Evolutionary conservation across 1,284 basidiomycete species (phyloP).

Genomic region (Malassezia japonica): DNA sequence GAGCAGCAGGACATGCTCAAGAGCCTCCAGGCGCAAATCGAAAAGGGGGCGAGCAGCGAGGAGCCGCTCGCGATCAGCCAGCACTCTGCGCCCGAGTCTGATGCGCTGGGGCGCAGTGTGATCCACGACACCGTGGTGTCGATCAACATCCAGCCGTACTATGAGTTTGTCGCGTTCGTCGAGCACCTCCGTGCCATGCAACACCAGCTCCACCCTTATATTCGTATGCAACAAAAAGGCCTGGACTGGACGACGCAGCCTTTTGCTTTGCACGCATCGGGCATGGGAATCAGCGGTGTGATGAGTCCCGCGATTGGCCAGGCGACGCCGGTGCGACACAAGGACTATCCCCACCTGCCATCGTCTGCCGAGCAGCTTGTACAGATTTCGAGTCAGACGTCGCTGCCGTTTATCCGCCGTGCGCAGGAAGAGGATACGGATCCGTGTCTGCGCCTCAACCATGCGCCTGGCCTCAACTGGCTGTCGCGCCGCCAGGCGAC

Average conservation of each 20-base stretch:
- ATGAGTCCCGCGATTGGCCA: constrained; percentile 5
- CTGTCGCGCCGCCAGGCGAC: constrained; percentile 76
- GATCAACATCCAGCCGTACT: constrained; percentile 58
- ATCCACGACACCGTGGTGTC: constrained; percentile 57
- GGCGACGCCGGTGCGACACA: constrained; percentile 52
- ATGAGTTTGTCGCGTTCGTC: constrained; percentile 75
- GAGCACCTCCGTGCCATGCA: constrained; percentile 68
- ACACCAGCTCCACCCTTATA: constrained; percentile 33
- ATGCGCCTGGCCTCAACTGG: constrained; percentile 90
- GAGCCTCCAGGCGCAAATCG: constrained; percentile 74
- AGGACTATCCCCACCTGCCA: constrained; percentile 54
- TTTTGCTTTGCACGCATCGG: background rate
- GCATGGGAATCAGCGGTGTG: background rate
- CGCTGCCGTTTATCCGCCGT: constrained; percentile 73
- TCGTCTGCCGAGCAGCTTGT: constrained; percentile 39
- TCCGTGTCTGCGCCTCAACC: constrained; percentile 78
- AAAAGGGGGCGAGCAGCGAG: constrained; percentile 51
- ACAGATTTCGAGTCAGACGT: constrained; percentile 48
- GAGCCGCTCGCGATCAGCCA: constrained; percentile 2
- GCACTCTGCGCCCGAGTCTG: constrained; percentile 2
- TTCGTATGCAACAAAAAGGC: constrained; percentile 22
- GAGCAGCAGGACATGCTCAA: constrained; percentile 55
- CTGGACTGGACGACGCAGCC: constrained; percentile 10
- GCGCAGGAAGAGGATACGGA: constrained; percentile 82
- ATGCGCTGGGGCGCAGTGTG: constrained; percentile 10